Evolutionary conservation across 2,329 filamentous ascomycete species (phyloP).

Genomic region (Penicillium occitanis): DNA sequence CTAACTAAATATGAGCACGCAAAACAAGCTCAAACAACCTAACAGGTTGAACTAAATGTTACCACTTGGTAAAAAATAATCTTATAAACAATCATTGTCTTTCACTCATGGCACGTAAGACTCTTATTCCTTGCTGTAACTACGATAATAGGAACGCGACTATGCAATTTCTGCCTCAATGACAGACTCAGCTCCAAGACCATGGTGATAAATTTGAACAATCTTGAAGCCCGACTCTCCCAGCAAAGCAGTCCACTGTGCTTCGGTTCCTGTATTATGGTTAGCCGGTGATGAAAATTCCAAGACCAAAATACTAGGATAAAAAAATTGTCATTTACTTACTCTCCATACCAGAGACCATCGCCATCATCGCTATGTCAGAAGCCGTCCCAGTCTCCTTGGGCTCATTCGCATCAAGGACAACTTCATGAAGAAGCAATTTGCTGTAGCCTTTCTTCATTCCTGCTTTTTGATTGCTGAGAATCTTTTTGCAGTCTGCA

Average conservation of each 20-base stretch:
- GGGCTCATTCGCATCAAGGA: slow-evolving; percentile 25
- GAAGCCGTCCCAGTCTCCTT: slow-evolving; percentile 38
- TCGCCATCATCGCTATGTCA: slow-evolving; percentile 20
- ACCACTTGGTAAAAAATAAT: background rate
- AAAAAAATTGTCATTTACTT: background rate
- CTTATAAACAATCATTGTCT: background rate
- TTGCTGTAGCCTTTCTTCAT: slow-evolving; percentile 32
- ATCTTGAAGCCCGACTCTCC: slow-evolving; percentile 27
- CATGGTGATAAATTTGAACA: slow-evolving; percentile 27
- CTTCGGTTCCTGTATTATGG: slow-evolving; percentile 6
- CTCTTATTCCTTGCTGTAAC: background rate
- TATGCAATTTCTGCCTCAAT: slow-evolving; percentile 15
- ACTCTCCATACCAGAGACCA: slow-evolving; percentile 17
- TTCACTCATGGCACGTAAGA: background rate
- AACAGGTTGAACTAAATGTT: background rate
- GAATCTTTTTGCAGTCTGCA: slow-evolving; percentile 33
- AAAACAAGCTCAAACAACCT: background rate
- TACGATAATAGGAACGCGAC: background rate
- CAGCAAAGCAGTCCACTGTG: slow-evolving; percentile 16
- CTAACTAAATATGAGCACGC: background rate
- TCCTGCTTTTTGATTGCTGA: slow-evolving; percentile 26
- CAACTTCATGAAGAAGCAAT: slow-evolving; percentile 32
- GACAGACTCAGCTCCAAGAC: slow-evolving; percentile 14
- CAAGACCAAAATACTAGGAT: background rate
- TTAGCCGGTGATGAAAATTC: background rate